Evolutionary conservation across 352 stramenopile species (phyloP).

Genomic region (Thraustochytrium striatum): DNA sequence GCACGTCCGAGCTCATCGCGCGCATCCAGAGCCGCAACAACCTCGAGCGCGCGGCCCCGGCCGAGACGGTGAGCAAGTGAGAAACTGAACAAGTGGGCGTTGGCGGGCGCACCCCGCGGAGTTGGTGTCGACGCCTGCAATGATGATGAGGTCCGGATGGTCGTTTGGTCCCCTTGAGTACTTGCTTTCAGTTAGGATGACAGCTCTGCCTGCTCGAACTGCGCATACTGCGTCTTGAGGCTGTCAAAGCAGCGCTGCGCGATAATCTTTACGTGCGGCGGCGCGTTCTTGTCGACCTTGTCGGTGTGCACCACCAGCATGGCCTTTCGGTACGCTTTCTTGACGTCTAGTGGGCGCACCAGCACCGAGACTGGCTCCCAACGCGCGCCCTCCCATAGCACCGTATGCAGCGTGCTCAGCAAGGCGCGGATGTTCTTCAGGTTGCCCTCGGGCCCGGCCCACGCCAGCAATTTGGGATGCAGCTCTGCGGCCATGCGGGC

Average conservation of each 20-base stretch:
- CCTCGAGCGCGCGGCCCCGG: not conserved
- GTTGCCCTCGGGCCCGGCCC: conserved; percentile 49
- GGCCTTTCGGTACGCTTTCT: conserved; percentile 80
- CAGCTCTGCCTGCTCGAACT: conserved; percentile 55
- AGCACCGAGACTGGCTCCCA: conserved; percentile 78
- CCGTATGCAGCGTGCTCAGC: conserved; percentile 79
- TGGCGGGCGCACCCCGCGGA: too few relatives aligned
- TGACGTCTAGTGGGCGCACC: conserved; percentile 78
- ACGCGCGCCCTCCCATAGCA: conserved; percentile 80
- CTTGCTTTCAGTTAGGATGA: too few relatives aligned
- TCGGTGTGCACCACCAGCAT: conserved; percentile 87
- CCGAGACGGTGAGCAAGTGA: conserved; percentile 35
- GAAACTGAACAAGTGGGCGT: too few relatives aligned
- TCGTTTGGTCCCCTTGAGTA: too few relatives aligned
- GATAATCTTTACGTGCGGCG: conserved; percentile 77
- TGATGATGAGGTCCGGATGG: too few relatives aligned
- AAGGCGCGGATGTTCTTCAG: conserved; percentile 82
- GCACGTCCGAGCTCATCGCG: conserved; percentile 66
- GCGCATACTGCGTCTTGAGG: conserved; percentile 72
- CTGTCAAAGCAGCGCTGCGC: conserved; percentile 80
- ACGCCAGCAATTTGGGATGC: not conserved
- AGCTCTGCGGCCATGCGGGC: not conserved
- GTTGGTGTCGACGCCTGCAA: too few relatives aligned
- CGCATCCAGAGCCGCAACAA: conserved; percentile 59
- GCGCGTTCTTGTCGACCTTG: conserved; percentile 71